Conservation (phyloP, 768 basidiomycete species). For the Auricularia heimuer region DNA sequence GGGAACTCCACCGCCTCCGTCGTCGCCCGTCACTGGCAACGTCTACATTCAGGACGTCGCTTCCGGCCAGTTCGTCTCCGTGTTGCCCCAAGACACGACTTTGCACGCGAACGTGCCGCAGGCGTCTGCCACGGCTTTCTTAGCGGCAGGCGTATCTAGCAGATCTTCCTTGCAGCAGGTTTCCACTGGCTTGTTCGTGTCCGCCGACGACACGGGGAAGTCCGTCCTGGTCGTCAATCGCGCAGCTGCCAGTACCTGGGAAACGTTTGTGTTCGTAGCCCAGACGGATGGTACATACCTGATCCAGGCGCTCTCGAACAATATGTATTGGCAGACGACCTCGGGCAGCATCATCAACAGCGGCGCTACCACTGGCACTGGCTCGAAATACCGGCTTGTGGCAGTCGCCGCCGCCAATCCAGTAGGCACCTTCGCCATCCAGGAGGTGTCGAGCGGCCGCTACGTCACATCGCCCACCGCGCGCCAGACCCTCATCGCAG, state of each 20-base stretch:
- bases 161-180: not conserved
- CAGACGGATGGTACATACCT: conserved; percentile 13
- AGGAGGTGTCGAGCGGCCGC: conserved; percentile 14
- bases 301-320: not conserved
- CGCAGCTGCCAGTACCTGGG: conserved; percentile 20
- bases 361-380: not conserved
- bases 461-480: conserved; percentile 16
- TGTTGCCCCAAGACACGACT: not conserved
- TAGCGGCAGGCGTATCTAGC: not conserved
- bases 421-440: conserved; percentile 22
- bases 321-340: not conserved
- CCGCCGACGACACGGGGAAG: conserved; percentile 23
- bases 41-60: conserved; percentile 1
- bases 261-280: conserved; percentile 21
- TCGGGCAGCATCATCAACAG: not conserved
- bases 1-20: not conserved
- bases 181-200: conserved; percentile 20
- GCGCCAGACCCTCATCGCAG: conserved; percentile 19
- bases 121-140: not conserved
- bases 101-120: not conserved
- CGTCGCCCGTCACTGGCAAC: not conserved
- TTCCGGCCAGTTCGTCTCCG: not conserved
- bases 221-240: conserved; percentile 21
- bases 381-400: not conserved
- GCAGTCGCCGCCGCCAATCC: conserved; percentile 16